Evolutionary conservation across 768 basidiomycete species (phyloP), one percentile per base, ranked within the genome.

Genomic region (Termitomyces sp.): DNA sequence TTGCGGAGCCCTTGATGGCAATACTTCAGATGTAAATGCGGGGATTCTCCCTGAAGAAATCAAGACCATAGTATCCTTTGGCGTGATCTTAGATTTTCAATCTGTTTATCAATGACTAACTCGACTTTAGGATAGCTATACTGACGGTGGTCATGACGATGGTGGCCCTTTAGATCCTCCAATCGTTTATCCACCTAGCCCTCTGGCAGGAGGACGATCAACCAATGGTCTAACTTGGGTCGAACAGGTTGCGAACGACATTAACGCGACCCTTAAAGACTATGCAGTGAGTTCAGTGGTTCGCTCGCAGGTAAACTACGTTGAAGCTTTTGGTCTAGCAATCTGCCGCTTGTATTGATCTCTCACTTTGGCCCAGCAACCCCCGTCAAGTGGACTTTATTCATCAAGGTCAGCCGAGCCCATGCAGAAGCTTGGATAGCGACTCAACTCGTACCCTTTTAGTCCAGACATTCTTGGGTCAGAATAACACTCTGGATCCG

Each of bases 161-260:
- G 81, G 82, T 12, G 69, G 73, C 0, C 72, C 78, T 0, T 73
- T 80, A 16, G 68, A 71, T 2, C 77, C 81, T 1, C 72, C 81
- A 0, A 70, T 82, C 4, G 44, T 82, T 5, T 68, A 69, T 13
- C 76, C 74, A 8, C 77, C 79, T 0, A 69, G 71, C 53, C 64
- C 75, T 0, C 67, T 74, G 27, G 81, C 81, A 0, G 82, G 82
- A 0, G 78, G 76, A 16, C 72, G 82, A 14, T 81, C 77, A 3
- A 79, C 79, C 2, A 80, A 83, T 60, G 82, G 82, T 6, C 66
- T 68, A 16, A 69, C 81, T 18, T 83, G 82, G 82, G 66, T 78
- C 6, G 80, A 83, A 58, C 55, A 76, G 43, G 71, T 83, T 10
- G 75, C 80, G 0, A 71, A 73, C 50, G 72, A 73, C 37, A 66